Evolutionary conservation across 208 protist genomes (phyloP).

Genomic region (Wallacemonas sp.): DNA sequence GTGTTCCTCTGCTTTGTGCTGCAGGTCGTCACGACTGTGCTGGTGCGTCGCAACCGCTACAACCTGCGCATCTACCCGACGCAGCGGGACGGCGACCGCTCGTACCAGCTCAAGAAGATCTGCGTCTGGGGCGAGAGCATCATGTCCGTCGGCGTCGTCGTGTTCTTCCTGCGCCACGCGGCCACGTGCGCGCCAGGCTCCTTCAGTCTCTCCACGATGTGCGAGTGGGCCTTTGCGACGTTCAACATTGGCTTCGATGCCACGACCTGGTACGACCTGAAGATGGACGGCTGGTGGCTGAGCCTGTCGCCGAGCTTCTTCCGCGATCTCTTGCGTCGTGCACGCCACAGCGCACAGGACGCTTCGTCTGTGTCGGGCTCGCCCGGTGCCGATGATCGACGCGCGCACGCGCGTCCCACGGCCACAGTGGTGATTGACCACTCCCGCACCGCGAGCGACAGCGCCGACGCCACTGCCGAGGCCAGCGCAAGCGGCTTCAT

Average conservation of each 20-base stretch:
- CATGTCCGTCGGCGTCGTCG: slow-evolving; percentile 38
- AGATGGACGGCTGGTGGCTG: slow-evolving; percentile 69
- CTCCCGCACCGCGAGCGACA: neutral
- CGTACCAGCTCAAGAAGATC: slow-evolving; percentile 41
- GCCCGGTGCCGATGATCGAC: neutral
- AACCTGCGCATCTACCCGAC: slow-evolving; percentile 65
- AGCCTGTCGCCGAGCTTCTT: slow-evolving; percentile 45
- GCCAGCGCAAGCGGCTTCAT: neutral
- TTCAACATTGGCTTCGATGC: slow-evolving; percentile 74
- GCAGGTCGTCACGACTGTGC: slow-evolving; percentile 36
- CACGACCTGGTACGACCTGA: slow-evolving; percentile 63
- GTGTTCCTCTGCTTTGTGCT: slow-evolving; percentile 57
- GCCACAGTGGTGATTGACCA: neutral
- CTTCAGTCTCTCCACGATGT: slow-evolving; percentile 71
- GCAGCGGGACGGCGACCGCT: slow-evolving; percentile 38
- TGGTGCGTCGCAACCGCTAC: slow-evolving; percentile 50
- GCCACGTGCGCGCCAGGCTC: slow-evolving; percentile 63
- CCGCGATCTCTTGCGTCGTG: slow-evolving; percentile 26
- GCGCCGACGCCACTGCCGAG: neutral
- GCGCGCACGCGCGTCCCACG: neutral
- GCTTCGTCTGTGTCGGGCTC: neutral
- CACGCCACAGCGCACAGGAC: slow-evolving; percentile 1
- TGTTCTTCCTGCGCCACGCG: slow-evolving; percentile 56
- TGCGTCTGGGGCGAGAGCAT: slow-evolving; percentile 48
- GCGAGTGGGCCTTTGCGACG: slow-evolving; percentile 62